Base-by-base conservation (phyloP, 768 basidiomycete species). In the Tricholoma furcatifolium region DNA sequence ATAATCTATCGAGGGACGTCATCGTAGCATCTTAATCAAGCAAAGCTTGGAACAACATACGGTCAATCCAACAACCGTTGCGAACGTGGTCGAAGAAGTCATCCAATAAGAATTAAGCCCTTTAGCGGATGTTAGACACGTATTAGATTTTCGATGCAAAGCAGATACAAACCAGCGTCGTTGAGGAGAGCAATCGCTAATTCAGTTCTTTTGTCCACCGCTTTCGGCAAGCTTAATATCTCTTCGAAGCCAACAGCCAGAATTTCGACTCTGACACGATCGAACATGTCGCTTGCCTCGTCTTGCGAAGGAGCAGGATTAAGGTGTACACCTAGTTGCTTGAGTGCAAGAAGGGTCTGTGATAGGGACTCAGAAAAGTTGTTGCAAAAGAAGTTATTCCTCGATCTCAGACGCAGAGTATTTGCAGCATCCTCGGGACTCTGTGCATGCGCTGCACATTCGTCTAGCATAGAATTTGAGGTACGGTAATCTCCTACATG, bases 81-180 rank as follows among this genome's bases (percentile, higher is more conserved):
- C 69, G 59, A 86, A 82, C 2, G 78, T 77, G 47, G 76, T 75
- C 9, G 76, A 68, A 2, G 74, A 72, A 11, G 79, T 74, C 58
- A 79, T 84, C 87, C 87, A 88, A 60, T 87, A 88, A 10, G 87
- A 85, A 63, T 85, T 84, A 24, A 80, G 79, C 4, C 84, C 84
- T 85, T 47, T 12, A 41, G 27, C 27, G 10, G 27, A 42, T 15
- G 45, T 42, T 18, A 12, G 15, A 31, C 6, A 41, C 15, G 20
- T 32, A 53, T 20, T 17, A 14, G 27, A 47, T 23, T 11, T 23
- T 51, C 15, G 20, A 32, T 24, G 12, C 10, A 10, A 35, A 10
- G 41, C 30, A 15, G 24, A 27, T 9, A 58, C 70, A 36, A 55
- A 81, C 85, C 84, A 18, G 86, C 86, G 60, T 90, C 88, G 58